A percentile compares a stretch with the other conserved stretches of the same genome.
Conservation (phyloP, 352 stramenopile genomes). For the Peronospora destructor region DNA sequence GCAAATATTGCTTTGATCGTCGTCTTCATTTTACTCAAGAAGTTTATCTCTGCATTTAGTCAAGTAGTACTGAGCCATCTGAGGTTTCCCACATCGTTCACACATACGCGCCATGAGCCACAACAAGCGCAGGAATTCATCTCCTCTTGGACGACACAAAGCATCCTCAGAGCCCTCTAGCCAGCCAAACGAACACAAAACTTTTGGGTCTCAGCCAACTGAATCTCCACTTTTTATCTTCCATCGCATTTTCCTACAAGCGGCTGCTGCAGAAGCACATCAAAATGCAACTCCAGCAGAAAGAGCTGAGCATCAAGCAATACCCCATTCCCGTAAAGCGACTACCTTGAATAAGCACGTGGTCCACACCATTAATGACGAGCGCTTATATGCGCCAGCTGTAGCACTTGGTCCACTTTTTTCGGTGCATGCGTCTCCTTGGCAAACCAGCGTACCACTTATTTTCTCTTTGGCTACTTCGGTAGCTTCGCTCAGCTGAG, state of each 20-base stretch:
- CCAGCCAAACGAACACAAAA: constrained; percentile 45
- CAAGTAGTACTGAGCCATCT: constrained; percentile 48
- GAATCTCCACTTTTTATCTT: constrained; percentile 21
- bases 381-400: too few relatives aligned
- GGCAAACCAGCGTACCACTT: too few relatives aligned
- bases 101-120: constrained; percentile 52
- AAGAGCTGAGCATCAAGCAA: constrained; percentile 39
- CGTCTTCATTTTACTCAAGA: constrained; percentile 1
- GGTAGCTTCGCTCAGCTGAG: too few relatives aligned
- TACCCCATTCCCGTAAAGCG: constrained; percentile 28
- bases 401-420: too few relatives aligned
- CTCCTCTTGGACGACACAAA: background rate
- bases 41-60: constrained; percentile 44
- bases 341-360: constrained; percentile 18
- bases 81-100: constrained; percentile 35
- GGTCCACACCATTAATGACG: constrained; percentile 16
- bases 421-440: too few relatives aligned
- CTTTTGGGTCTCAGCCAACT: constrained; percentile 28
- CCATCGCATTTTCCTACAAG: constrained; percentile 11
- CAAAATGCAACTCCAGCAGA: constrained; percentile 56
- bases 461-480: too few relatives aligned
- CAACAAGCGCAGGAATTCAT: constrained; percentile 35
- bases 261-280: constrained; percentile 34
- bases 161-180: constrained; percentile 24
- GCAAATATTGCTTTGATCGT: background rate